Conservation (phyloP, 352 stramenopile species). For the Globisporangium sylvaticum region DNA sequence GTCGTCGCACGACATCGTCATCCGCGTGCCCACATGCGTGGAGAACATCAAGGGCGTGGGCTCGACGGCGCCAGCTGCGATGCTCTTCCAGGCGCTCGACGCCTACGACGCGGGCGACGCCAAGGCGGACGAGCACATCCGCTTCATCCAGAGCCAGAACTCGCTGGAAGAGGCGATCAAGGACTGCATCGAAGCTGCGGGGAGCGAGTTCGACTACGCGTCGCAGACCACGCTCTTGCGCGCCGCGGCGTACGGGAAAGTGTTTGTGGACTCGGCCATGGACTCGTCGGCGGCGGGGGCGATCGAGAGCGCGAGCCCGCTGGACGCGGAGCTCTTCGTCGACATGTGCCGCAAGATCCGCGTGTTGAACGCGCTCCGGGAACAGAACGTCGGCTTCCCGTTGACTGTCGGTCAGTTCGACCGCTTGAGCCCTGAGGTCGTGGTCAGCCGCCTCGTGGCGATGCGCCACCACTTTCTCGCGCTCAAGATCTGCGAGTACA, state of each 20-base stretch:
- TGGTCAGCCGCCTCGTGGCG: slow-evolving; percentile 80
- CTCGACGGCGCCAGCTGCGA: slow-evolving; percentile 81
- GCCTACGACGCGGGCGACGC: slow-evolving; percentile 85
- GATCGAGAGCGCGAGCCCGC: slow-evolving; percentile 20
- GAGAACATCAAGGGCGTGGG: slow-evolving; percentile 88
- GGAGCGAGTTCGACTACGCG: slow-evolving; percentile 82
- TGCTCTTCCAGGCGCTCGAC: slow-evolving; percentile 90
- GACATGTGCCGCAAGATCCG: slow-evolving; percentile 87
- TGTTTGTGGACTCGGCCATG: slow-evolving; percentile 76
- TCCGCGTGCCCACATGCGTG: slow-evolving; percentile 76
- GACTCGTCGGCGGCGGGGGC: slow-evolving; percentile 29
- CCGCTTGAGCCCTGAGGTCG: slow-evolving; percentile 75
- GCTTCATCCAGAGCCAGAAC: slow-evolving; percentile 79
- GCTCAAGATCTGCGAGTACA: slow-evolving; percentile 89
- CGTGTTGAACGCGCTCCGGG: slow-evolving; percentile 87
- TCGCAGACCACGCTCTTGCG: slow-evolving; percentile 78
- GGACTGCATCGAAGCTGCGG: slow-evolving; percentile 84
- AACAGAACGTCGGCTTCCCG: slow-evolving; percentile 75
- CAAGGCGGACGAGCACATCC: slow-evolving; percentile 89
- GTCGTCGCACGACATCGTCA: slow-evolving; percentile 77
- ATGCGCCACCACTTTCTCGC: slow-evolving; percentile 87
- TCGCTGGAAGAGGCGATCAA: slow-evolving; percentile 83
- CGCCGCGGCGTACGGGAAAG: slow-evolving; percentile 87
- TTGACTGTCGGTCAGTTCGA: slow-evolving; percentile 82
- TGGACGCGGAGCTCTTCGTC: slow-evolving; percentile 84